A percentile compares a stretch with the other conserved stretches of the same genome.
These are phyloP conservation scores for Fusarium sulawesiense DNA, from an alignment of 2,329 filamentous ascomycete species.

Conservation along the genomic window DNA sequence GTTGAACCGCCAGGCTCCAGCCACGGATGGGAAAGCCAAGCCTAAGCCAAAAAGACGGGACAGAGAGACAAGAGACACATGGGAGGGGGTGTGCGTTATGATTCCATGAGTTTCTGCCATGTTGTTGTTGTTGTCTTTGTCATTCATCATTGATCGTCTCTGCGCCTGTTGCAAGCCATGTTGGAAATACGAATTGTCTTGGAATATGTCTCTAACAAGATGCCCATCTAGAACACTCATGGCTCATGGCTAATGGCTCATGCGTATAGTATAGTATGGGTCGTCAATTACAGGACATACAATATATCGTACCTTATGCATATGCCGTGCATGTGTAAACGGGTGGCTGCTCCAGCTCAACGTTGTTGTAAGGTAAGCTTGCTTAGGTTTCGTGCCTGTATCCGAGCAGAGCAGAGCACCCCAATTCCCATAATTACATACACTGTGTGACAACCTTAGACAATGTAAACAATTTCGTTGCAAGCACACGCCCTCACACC, in stretches of 20 bases:
- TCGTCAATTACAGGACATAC: not conserved
- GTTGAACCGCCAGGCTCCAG: slow-evolving; percentile 7
- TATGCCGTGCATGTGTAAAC: slow-evolving; percentile 28
- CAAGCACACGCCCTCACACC: slow-evolving; percentile 28
- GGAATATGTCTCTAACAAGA: not conserved
- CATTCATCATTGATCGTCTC: slow-evolving; percentile 2
- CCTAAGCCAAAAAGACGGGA: slow-evolving; percentile 12
- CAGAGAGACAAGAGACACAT: slow-evolving; percentile 10
- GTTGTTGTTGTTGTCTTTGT: slow-evolving; percentile 25
- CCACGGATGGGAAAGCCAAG: not conserved
- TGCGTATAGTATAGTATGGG: not conserved
- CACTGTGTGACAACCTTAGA: slow-evolving; percentile 32
- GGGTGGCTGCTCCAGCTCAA: slow-evolving; percentile 19
- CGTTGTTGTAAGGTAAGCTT: slow-evolving; percentile 27
- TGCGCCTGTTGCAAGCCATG: not conserved
- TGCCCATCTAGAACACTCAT: not conserved
- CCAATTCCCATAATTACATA: slow-evolving; percentile 19
- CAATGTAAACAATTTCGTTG: slow-evolving; percentile 22
- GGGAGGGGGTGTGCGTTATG: slow-evolving; percentile 25
- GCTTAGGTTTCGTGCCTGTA: slow-evolving; percentile 25
- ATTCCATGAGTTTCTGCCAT: slow-evolving; percentile 41
- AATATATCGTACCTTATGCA: slow-evolving; percentile 18
- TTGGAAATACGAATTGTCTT: slow-evolving; percentile 5
- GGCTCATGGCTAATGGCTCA: not conserved
- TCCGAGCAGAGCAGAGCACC: not conserved